Percentiles rank a stretch among this genome's conserved stretches.
Conservation (phyloP, 1,284 basidiomycete genomes). For the Trichosporon inkin region DNA sequence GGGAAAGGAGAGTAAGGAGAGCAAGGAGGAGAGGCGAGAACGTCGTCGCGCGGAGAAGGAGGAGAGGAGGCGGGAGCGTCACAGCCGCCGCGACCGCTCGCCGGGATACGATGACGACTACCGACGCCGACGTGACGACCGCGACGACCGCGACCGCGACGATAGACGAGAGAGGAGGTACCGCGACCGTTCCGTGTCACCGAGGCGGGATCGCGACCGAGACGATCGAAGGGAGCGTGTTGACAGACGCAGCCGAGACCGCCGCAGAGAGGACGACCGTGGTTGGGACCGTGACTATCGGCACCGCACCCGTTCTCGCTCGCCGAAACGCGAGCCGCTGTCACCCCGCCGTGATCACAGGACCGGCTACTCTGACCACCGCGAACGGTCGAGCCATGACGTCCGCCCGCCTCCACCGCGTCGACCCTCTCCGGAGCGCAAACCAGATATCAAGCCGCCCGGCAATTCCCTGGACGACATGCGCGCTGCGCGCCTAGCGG, state of each 20-base stretch:
- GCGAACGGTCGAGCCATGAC: slow-evolving; percentile 24
- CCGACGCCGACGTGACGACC: slow-evolving; percentile 22
- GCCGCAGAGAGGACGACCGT: slow-evolving; percentile 27
- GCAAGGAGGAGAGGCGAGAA: slow-evolving; percentile 59
- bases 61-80: slow-evolving; percentile 20
- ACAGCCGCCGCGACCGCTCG: slow-evolving; percentile 12
- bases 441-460: slow-evolving; percentile 17
- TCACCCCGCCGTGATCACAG: not conserved
- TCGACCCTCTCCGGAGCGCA: slow-evolving; percentile 26
- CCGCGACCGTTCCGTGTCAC: slow-evolving; percentile 6
- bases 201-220: slow-evolving; percentile 13
- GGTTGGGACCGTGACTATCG: not conserved
- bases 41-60: slow-evolving; percentile 59
- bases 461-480: slow-evolving; percentile 53
- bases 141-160: slow-evolving; percentile 25
- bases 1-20: slow-evolving; percentile 58
- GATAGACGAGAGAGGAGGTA: slow-evolving; percentile 7
- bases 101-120: slow-evolving; percentile 11
- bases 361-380: slow-evolving; percentile 29
- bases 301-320: not conserved
- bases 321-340: slow-evolving; percentile 8
- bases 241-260: slow-evolving; percentile 5
- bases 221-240: slow-evolving; percentile 15
- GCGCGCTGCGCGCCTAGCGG: slow-evolving; percentile 75
- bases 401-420: slow-evolving; percentile 17